Conservation (phyloP, 176 grass and related monocot genomes). For the Aegilops umbellulata region DNA sequence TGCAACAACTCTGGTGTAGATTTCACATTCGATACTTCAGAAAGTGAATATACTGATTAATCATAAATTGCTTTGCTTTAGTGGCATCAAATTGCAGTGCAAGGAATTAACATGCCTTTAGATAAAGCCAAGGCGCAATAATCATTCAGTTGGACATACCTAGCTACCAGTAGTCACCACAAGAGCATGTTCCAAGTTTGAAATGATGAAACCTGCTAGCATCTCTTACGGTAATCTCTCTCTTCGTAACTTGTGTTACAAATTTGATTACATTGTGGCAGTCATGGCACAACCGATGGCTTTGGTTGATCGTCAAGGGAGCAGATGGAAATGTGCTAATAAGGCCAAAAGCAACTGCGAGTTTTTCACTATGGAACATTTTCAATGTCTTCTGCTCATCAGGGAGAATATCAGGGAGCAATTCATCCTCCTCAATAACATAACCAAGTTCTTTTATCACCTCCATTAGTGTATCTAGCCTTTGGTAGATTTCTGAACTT, state of each 20-base stretch:
- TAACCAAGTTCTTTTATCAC: conserved; percentile 54
- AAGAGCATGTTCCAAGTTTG: conserved; percentile 76
- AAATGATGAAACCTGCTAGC: conserved; percentile 91
- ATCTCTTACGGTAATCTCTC: conserved; percentile 78
- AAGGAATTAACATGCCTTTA: not conserved
- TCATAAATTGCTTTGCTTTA: conserved; percentile 2
- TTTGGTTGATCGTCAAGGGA: conserved; percentile 63
- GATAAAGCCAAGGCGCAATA: not conserved
- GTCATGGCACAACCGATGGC: conserved; percentile 62
- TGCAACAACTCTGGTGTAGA: not conserved
- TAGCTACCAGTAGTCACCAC: conserved; percentile 83
- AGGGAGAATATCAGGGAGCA: conserved; percentile 65
- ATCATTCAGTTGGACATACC: conserved; percentile 35
- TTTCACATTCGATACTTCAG: not conserved
- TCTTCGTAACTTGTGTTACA: conserved; percentile 47
- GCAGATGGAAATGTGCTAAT: conserved; percentile 53
- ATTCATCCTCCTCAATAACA: conserved; percentile 44
- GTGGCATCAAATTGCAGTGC: not conserved
- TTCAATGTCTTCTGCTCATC: conserved; percentile 36
- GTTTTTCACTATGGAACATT: conserved; percentile 67
- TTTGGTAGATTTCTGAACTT: conserved; percentile 60
- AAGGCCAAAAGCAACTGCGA: conserved; percentile 82
- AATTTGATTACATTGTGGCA: conserved; percentile 73
- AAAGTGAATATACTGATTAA: not conserved
- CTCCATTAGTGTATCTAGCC: conserved; percentile 55